Percentiles rank a stretch among this genome's conserved stretches.
phyloP scores from a whole-genome alignment of 495 filamentous ascomycete genomes.

The Tuber melanosporum region DNA sequence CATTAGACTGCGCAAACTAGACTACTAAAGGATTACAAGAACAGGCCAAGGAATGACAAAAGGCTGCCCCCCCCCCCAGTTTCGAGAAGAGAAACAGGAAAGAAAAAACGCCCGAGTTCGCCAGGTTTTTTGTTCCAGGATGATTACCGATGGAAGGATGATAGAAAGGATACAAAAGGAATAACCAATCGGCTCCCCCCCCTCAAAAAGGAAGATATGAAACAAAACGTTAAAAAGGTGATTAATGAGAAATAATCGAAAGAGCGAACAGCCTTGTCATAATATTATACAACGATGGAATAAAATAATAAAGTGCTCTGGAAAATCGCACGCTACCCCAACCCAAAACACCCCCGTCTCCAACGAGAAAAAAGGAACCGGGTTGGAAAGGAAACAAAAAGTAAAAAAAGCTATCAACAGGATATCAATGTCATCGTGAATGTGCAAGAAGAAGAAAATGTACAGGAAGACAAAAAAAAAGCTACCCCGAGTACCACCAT shows the following conservation, averaged over 20 bases:
- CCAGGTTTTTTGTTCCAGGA: slow-evolving; percentile 3
- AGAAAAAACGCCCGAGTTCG: slow-evolving; percentile 25
- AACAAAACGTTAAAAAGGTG: background rate
- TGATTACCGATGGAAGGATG: slow-evolving; percentile 25
- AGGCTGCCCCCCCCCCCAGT: background rate
- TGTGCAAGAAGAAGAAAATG: slow-evolving; percentile 3
- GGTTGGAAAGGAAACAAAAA: slow-evolving; percentile 11
- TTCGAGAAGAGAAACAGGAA: background rate
- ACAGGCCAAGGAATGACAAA: background rate
- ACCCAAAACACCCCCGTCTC: background rate
- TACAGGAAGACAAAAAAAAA: background rate
- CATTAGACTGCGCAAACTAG: background rate
- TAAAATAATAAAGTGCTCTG: slow-evolving; percentile 6
- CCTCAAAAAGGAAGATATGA: slow-evolving; percentile 7
- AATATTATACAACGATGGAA: background rate
- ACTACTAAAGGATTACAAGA: background rate
- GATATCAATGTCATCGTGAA: slow-evolving; percentile 15
- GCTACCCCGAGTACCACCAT: background rate
- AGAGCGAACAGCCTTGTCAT: background rate
- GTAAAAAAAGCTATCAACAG: slow-evolving; percentile 6
- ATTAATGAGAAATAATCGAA: background rate
- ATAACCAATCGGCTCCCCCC: slow-evolving; percentile 7
- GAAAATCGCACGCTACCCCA: slow-evolving; percentile 1
- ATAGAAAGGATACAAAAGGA: background rate
- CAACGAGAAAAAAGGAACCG: slow-evolving; percentile 18